phyloP scores from a whole-genome alignment of 2,329 filamentous ascomycete genomes.

The Xylaria sp. region DNA sequence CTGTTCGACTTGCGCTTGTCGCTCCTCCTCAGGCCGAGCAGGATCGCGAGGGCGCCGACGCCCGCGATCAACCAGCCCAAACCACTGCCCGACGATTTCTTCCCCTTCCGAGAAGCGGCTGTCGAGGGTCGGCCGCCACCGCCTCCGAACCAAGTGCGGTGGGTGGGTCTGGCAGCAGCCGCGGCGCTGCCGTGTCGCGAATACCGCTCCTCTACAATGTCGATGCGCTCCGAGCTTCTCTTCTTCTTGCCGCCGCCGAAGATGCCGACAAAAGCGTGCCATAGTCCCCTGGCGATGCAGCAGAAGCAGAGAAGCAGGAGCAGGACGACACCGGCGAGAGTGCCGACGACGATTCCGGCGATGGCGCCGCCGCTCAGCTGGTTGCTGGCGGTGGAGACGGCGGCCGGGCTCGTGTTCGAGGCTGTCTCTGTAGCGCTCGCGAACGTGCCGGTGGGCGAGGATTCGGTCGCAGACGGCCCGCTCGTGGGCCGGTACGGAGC shows the following conservation, averaged over 20 bases:
- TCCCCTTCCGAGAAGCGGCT: constrained; percentile 57
- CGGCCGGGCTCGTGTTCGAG: constrained; percentile 59
- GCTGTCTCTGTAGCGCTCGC: constrained; percentile 61
- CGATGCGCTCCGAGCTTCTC: constrained; percentile 64
- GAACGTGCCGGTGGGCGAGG: constrained; percentile 64
- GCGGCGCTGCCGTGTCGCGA: constrained; percentile 60
- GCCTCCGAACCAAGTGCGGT: constrained; percentile 68
- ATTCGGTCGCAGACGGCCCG: constrained; percentile 59
- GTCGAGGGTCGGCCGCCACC: constrained; percentile 58
- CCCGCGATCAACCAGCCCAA: constrained; percentile 65
- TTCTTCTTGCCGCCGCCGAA: constrained; percentile 67
- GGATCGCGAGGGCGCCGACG: constrained; percentile 62
- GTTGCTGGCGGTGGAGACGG: constrained; percentile 56
- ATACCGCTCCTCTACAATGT: constrained; percentile 72
- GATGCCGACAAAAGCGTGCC: constrained; percentile 68
- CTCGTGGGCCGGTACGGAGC: constrained; percentile 65
- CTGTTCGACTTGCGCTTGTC: constrained; percentile 58
- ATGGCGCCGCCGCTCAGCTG: constrained; percentile 77
- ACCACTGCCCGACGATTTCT: constrained; percentile 63
- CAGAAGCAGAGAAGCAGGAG: constrained; percentile 79
- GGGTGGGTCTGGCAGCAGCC: constrained; percentile 61
- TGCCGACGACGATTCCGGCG: constrained; percentile 82
- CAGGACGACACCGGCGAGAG: constrained; percentile 73
- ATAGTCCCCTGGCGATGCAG: constrained; percentile 73
- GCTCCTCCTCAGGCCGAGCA: constrained; percentile 65